Evolutionary conservation across 495 filamentous ascomycete genomes (phyloP).

Genomic region (Aspergillus incahuasiensis): DNA sequence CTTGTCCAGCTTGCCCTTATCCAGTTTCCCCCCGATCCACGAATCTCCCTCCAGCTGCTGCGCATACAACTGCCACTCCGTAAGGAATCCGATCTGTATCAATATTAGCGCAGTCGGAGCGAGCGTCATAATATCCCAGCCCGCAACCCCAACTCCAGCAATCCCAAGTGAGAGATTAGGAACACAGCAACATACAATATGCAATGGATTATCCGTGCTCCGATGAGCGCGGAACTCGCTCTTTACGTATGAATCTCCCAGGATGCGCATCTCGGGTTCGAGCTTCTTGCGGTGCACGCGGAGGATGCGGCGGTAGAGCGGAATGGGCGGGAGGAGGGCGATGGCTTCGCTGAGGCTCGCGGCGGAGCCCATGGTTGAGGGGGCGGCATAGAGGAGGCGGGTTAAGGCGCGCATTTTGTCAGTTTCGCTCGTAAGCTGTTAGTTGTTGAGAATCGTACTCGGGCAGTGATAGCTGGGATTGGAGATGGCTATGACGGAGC

Average conservation of each 20-base stretch:
- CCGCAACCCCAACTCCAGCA: neutral
- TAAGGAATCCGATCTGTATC: constrained; percentile 84
- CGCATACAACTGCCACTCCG: constrained; percentile 93
- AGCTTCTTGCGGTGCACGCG: constrained; percentile 80
- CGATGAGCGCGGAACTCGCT: constrained; percentile 81
- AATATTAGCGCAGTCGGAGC: neutral
- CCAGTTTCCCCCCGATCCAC: constrained; percentile 76
- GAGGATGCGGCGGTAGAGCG: constrained; percentile 80
- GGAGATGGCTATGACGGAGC: neutral
- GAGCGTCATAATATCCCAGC: neutral
- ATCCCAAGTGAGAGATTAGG: too few relatives aligned
- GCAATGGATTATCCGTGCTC: constrained; percentile 81
- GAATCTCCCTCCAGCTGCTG: constrained; percentile 81
- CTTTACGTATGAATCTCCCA: constrained; percentile 91
- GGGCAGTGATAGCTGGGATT: neutral
- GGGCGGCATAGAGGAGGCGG: constrained; percentile 38
- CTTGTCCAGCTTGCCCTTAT: constrained; percentile 75
- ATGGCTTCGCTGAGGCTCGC: constrained; percentile 54
- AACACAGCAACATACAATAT: constrained; percentile 64
- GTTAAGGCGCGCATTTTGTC: constrained; percentile 13
- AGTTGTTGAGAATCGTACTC: neutral
- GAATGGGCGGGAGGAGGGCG: constrained; percentile 85
- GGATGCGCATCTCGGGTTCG: constrained; percentile 64
- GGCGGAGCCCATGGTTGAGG: constrained; percentile 43
- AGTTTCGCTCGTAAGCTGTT: neutral